Conservation (phyloP, 257 asterid genomes). For the Solanum tarapatanum region DNA sequence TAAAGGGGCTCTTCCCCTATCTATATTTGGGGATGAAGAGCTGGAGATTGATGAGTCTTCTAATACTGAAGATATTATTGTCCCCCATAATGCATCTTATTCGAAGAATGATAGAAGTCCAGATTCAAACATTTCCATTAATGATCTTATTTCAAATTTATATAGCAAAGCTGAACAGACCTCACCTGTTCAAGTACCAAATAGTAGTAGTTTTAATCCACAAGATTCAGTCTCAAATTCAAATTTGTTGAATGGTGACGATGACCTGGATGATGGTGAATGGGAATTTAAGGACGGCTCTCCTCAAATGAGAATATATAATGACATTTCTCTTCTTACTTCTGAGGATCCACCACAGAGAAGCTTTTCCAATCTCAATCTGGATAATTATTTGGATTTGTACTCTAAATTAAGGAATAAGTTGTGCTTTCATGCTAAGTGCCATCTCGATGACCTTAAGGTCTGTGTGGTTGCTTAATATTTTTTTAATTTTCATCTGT, state of each 20-base stretch:
- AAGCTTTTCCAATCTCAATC: conserved; percentile 31
- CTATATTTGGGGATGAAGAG: conserved; percentile 59
- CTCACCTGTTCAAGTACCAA: conserved; percentile 21
- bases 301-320: conserved; percentile 15
- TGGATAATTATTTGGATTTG: conserved; percentile 40
- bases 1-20: conserved; percentile 45
- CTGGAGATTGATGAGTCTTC: conserved; percentile 31
- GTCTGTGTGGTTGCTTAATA: conserved; percentile 16
- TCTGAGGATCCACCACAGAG: conserved; percentile 17
- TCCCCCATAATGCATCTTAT: conserved; percentile 23
- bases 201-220: conserved; percentile 13
- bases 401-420: conserved; percentile 44
- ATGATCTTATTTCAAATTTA: conserved; percentile 53
- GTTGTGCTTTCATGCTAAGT: conserved; percentile 27
- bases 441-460: conserved; percentile 39
- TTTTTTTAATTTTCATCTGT: neutral
- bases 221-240: conserved; percentile 19
- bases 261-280: conserved; percentile 25
- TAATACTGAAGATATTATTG: conserved; percentile 31
- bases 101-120: conserved; percentile 24
- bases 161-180: conserved; percentile 44
- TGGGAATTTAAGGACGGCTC: conserved; percentile 57
- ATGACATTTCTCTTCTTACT: conserved; percentile 17
- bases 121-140: conserved; percentile 25
- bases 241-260: conserved; percentile 21